A percentile compares a stretch with the other conserved stretches of the same genome.
Conservation (phyloP, 176 grass and related monocot genomes). For the Bolboschoenus planiculmis region DNA sequence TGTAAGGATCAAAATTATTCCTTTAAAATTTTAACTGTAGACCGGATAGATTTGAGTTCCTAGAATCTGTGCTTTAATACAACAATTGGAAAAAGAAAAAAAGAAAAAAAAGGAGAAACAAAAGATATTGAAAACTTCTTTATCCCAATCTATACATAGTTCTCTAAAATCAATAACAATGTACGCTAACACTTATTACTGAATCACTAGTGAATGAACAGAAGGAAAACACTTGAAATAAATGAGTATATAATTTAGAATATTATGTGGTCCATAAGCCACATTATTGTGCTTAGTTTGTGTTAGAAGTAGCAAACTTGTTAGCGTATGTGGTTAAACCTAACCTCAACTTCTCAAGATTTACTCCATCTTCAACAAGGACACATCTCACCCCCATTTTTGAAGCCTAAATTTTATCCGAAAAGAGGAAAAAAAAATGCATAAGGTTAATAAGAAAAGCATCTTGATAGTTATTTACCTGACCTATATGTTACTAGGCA, state of each 20-base stretch:
- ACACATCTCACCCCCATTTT: slow-evolving; percentile 28
- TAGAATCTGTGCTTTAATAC: background rate
- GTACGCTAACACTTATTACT: background rate
- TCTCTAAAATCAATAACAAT: background rate
- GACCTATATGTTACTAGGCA: background rate
- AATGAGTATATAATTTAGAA: background rate
- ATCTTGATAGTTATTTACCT: background rate
- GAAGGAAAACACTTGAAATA: background rate
- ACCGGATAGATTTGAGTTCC: background rate
- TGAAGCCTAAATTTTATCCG: slow-evolving; percentile 8
- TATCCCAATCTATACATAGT: background rate
- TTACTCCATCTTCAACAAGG: slow-evolving; percentile 28
- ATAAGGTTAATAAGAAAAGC: slow-evolving; percentile 7
- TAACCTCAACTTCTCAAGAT: slow-evolving; percentile 31
- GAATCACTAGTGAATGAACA: background rate
- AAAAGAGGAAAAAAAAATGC: background rate
- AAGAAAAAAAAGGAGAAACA: background rate
- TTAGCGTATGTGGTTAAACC: slow-evolving; percentile 30
- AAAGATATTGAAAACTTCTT: background rate
- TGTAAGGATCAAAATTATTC: background rate
- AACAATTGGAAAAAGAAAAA: too few relatives aligned
- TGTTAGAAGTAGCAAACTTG: slow-evolving; percentile 2
- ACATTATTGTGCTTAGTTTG: background rate
- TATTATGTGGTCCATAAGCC: background rate
- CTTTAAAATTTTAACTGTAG: background rate